Base-by-base conservation (phyloP, 2,329 filamentous ascomycete species). In the Diaporthe eres region DNA sequence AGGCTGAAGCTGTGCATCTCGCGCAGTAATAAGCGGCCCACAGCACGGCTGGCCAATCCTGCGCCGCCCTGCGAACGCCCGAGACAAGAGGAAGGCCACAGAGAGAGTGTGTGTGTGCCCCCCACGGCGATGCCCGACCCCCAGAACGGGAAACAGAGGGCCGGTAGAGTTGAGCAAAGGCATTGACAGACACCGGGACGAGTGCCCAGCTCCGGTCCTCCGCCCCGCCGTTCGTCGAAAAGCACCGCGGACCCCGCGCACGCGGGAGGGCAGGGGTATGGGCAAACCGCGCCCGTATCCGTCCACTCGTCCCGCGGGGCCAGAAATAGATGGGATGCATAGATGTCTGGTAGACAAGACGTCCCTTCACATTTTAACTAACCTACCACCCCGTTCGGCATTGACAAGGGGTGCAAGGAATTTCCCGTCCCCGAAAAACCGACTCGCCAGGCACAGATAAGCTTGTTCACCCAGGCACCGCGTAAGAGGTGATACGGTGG, bases 151-250 rank as follows among this genome's bases (percentile, higher is more conserved):
- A 53, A 68, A 53, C 47, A 13, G 6, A 53, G 47, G 47, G 13
- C 65, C 65, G 65, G 44, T 37, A 53, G 47, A 53, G 47, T 68
- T 68, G 47, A 22, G 22, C 65, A 68, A 42, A 39, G 65, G 65
- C 65, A 68, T 55, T 28, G 65, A 42, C 65, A 68, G 47, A 22
- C 22, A 68, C 65, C 65, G 65, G 17, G 13, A 17, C 22, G 22
- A 42, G 47, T 68, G 47, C 65, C 65, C 49, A 55, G 65, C 65
- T 70, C 65, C 65, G 65, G 34, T 15, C 65, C 49, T 70, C 65
- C 65, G 65, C 65, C 22, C 47, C 49, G 65, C 65, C 65, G 65
- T 37, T 37, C 28, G 47, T 28, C 6, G 55, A 19, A 13, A 53
- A 12, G 49, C 65, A 42, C 22, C 63, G 47, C 63, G 47, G 44